Evolutionary conservation across 345 rosid genomes (phyloP), one percentile per base, ranked within the genome.

Genomic region (Lenwebbia sp.): DNA sequence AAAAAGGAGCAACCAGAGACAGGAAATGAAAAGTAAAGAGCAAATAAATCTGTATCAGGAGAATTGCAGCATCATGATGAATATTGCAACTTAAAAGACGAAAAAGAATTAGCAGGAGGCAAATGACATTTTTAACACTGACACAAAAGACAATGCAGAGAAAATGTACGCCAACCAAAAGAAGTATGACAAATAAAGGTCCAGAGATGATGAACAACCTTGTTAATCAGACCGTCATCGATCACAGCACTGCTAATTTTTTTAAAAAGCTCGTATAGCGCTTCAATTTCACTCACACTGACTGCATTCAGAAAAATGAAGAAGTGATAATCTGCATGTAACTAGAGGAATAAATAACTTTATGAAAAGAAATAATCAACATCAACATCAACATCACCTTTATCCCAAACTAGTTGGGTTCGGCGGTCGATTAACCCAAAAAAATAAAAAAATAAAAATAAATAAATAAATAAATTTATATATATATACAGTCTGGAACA

Each of bases 241-340:
- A 95, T 96, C 86, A 98, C 99, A 14, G 98, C 99, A 83, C 99
- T 98, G 91, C 99, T 96, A 86, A 98, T 98, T 94, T 96, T 96
- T 94, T 98, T 96, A 87, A 98, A 98, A 44, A 98, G 97, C 90
- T 98, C 99, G 87, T 98, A 98, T 33, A 97, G 95, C 44, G 99
- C 99, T 90, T 97, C 99, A 75, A 97, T 94, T 92, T 97, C 99
- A 90, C 99, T 98, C 76, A 96, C 99, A 87, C 96, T 96, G 88
- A 98, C 99, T 98, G 96, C 95, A 91, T 23, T 82, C 33, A 85
- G 56, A 52, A 85, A 84, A 10, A 26, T 85, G 87, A 87, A 44
- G 85, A 47, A 88, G 53, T 54, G 44, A 25, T 70, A 56, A 17
- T 14, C 78, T 26, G 70, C 55, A 85, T 14, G 47, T 70, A 52